Evolutionary conservation across 805 yeast species (phyloP).

Genomic region (Monosporozyma siamensis): DNA sequence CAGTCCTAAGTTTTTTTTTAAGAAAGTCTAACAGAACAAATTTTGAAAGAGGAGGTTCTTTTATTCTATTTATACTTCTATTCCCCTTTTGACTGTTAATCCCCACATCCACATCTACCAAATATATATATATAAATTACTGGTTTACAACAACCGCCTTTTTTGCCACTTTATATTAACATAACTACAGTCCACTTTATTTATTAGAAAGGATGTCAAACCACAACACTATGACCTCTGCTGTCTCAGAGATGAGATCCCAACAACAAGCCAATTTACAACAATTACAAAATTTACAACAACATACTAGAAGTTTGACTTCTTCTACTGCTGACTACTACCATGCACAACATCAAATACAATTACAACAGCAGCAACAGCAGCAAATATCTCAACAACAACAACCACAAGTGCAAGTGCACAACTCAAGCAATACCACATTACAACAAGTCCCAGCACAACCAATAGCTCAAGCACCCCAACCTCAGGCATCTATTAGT

Average conservation of each 20-base stretch:
- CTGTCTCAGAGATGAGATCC: slow-evolving; percentile 31
- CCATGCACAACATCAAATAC: slow-evolving; percentile 1
- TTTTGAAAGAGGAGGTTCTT: too few relatives aligned
- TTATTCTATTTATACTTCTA: too few relatives aligned
- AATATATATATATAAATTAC: too few relatives aligned
- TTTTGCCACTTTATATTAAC: too few relatives aligned
- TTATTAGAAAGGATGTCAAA: slow-evolving; percentile 23
- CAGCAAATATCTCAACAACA: background rate
- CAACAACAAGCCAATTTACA: slow-evolving; percentile 40
- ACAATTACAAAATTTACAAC: slow-evolving; percentile 37
- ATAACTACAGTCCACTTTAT: background rate
- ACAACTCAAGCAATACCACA: background rate
- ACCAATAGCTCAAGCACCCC: slow-evolving; percentile 1
- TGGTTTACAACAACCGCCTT: too few relatives aligned
- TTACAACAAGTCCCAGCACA: slow-evolving; percentile 1
- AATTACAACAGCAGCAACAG: slow-evolving; percentile 1
- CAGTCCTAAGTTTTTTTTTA: too few relatives aligned
- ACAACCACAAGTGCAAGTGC: slow-evolving; percentile 2
- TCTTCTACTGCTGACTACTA: slow-evolving; percentile 13
- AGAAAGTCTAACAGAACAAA: too few relatives aligned
- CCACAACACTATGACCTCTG: slow-evolving; percentile 32
- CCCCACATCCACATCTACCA: too few relatives aligned
- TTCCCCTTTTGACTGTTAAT: too few relatives aligned
- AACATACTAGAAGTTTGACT: slow-evolving; percentile 37
- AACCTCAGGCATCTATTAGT: background rate